Base-by-base conservation (phyloP, 75 land plant genomes). In the Larix kaempferi region DNA sequence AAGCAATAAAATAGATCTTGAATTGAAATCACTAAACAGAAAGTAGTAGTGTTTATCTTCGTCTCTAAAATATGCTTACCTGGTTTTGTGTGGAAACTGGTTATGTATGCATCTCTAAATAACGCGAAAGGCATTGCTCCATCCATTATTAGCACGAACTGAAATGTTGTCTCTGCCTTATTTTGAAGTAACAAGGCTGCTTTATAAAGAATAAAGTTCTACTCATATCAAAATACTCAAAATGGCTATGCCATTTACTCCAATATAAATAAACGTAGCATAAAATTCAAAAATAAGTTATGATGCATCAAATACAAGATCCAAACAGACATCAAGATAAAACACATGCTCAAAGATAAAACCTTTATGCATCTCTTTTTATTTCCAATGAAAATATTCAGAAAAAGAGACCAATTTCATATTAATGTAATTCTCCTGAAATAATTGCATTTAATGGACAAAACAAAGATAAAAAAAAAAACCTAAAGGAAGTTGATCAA, bases 161-260 rank as follows among this genome's bases (percentile, higher is more conserved):
- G 49, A 69, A 41, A 69, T 69, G 52, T 37, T 41, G 72, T 39
- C 52, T 69, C 72, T 41, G 19, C 25, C 72, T 12, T 37, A 69
- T 19, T 69, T 69, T 69, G 67, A 64, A 64, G 67, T 64, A 35
- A 69, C 72, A 69, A 21, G 41, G 71, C 72, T 69, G 44, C 23
- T 69, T 35, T 69, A 39, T 69, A 44, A 69, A 39, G 72, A 37
- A 69, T 69, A 29, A 69, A 37, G 25, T 69, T 69, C 49, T 69
- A 69, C 72, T 69, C 37, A 35, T 19, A 69, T 69, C n/a, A 69
- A 67, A 39, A 39, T 35, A 69, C 52, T 69, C 49, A 69, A 39
- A 37, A 39, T 29, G 44, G 37, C 29, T 10, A 69, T 37, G 2
- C 41, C 52, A 49, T 49, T 12, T 2, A 41, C 44, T 69, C 72